Evolutionary conservation across 169 alveolate species (phyloP), one percentile per base, ranked within the genome.

Genomic region (Plasmodium coatneyi): DNA sequence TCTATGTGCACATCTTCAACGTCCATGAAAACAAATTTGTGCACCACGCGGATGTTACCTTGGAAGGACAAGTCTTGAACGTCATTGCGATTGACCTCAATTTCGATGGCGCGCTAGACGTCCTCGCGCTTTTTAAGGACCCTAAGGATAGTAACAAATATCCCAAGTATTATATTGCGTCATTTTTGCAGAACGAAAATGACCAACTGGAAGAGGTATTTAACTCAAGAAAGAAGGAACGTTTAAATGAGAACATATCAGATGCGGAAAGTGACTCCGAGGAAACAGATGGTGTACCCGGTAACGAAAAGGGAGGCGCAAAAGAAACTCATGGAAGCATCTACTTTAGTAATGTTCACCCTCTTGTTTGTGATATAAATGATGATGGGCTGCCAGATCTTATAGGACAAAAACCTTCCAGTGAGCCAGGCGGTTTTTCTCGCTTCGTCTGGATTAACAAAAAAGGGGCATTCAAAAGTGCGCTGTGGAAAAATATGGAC

Each of bases 331-430:
- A 66, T 28, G 82, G 80, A 0, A 81, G 84, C 12, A 71, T 93
- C 72, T 95, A 94, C 46, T 95, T 80, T 66, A 91, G 97, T 5
- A 89, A 95, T 28, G 95, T 97, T 52, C 96, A 97, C 56, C 98
- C 98, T 22, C 71, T 97, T 22, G 96, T 95, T 10, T 95, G 96
- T 72, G 98, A 97, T 84, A 95, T 97, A 22, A 96, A 97, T 91
- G 96, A 97, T 14, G 98, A 97, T 95, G 98, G 98, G 1, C 32
- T 72, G 82, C 95, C 95, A 5, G 98, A 97, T 94, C 52, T 96
- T 28, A 80, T 96, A 78, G 95, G 92, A 32, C 97, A 96, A 79
- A 76, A 60, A 25, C 39, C 86, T 34, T 72, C 92, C 22, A 76
- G 92, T 6, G 93, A 96, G n/a, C 25, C 92, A 22, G 80, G 74